These are phyloP conservation scores for Alloteropsis semialata DNA, from an alignment of 176 grass and related monocot genomes.

Conservation along the genomic window DNA sequence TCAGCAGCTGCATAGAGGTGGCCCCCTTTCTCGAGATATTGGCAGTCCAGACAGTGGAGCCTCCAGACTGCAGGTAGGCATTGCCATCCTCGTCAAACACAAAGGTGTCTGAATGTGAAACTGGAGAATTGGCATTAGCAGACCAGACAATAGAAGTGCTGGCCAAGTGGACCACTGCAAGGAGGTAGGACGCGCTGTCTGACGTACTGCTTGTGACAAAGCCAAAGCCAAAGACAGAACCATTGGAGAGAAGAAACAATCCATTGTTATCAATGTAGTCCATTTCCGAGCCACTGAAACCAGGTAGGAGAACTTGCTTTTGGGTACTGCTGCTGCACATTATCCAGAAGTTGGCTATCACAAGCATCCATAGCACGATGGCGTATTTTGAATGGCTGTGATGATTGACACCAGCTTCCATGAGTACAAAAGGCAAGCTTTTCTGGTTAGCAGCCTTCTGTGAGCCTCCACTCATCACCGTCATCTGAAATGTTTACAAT, in stretches of 20 bases:
- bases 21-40: slow-evolving; percentile 51
- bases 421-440: neutral
- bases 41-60: slow-evolving; percentile 52
- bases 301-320: slow-evolving; percentile 44
- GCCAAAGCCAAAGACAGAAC: slow-evolving; percentile 68
- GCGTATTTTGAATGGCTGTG: neutral
- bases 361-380: slow-evolving; percentile 27
- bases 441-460: slow-evolving; percentile 19
- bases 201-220: slow-evolving; percentile 42
- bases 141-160: slow-evolving; percentile 62
- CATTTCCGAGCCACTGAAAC: slow-evolving; percentile 69
- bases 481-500: slow-evolving; percentile 19
- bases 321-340: slow-evolving; percentile 51
- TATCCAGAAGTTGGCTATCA: slow-evolving; percentile 28
- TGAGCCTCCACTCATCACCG: slow-evolving; percentile 12
- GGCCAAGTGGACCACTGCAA: slow-evolving; percentile 50
- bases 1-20: slow-evolving; percentile 58
- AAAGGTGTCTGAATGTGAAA: slow-evolving; percentile 65
- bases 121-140: slow-evolving; percentile 57
- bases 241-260: slow-evolving; percentile 73
- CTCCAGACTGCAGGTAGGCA: slow-evolving; percentile 64
- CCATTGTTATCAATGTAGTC: slow-evolving; percentile 75
- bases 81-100: slow-evolving; percentile 64
- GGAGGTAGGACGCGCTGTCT: slow-evolving; percentile 58
- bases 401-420: slow-evolving; percentile 8